These are phyloP conservation scores for Rhynchosporium graminicola DNA, from an alignment of 2,329 filamentous ascomycete genomes.

Conservation along the genomic window DNA sequence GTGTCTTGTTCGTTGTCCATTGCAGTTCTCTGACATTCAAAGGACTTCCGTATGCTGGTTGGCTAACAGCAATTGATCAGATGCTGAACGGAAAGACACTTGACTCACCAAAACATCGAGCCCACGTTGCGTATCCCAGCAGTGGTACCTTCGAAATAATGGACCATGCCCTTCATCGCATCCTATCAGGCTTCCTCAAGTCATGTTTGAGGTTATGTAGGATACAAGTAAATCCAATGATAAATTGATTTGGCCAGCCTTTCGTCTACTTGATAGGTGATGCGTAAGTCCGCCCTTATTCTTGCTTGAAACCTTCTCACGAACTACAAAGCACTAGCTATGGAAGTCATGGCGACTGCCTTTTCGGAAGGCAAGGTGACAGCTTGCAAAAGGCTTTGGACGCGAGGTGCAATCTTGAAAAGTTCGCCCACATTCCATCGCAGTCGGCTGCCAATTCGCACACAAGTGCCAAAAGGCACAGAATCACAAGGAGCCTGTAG, in stretches of 20 bases:
- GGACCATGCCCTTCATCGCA: slow-evolving; percentile 53
- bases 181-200: slow-evolving; percentile 55
- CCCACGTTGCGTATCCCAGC: slow-evolving; percentile 55
- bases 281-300: slow-evolving; percentile 34
- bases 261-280: slow-evolving; percentile 11
- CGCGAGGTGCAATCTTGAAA: slow-evolving; percentile 72
- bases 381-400: slow-evolving; percentile 51
- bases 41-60: slow-evolving; percentile 50
- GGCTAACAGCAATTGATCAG: slow-evolving; percentile 33
- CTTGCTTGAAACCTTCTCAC: slow-evolving; percentile 25
- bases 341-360: slow-evolving; percentile 58
- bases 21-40: background rate
- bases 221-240: slow-evolving; percentile 52
- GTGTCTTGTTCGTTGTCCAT: background rate
- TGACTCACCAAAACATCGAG: slow-evolving; percentile 56
- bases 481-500: slow-evolving; percentile 51
- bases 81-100: slow-evolving; percentile 62
- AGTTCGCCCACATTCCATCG: slow-evolving; percentile 48
- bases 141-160: slow-evolving; percentile 42
- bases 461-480: slow-evolving; percentile 50
- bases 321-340: slow-evolving; percentile 46
- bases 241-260: slow-evolving; percentile 45
- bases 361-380: slow-evolving; percentile 58
- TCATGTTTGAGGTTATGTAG: slow-evolving; percentile 62
- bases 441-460: slow-evolving; percentile 47